Evolutionary conservation across 345 rosid genomes (phyloP).

Genomic region (Citrus hindsii): DNA sequence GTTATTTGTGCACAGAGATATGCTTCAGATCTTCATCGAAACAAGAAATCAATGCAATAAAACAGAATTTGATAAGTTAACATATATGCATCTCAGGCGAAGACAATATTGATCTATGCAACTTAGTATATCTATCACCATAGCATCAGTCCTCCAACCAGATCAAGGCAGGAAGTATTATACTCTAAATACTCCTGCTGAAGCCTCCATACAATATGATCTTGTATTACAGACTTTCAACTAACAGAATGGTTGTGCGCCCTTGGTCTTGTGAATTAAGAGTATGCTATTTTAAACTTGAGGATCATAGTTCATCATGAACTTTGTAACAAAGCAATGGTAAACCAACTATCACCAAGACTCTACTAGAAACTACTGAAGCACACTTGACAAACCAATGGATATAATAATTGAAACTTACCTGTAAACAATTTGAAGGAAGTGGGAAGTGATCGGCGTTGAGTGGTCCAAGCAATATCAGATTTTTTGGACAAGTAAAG

Average conservation of each 20-base stretch:
- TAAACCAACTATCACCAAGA: background rate
- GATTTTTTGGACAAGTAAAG: slow-evolving; percentile 88
- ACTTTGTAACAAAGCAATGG: background rate
- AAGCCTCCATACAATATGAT: background rate
- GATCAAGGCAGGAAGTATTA: background rate
- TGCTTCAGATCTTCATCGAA: background rate
- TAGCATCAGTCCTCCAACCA: background rate
- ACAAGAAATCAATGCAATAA: background rate
- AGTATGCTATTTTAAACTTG: background rate
- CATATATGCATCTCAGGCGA: background rate
- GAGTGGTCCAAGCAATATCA: slow-evolving; percentile 81
- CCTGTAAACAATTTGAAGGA: slow-evolving; percentile 89
- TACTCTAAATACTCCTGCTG: background rate
- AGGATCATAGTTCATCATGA: background rate
- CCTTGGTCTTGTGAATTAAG: background rate
- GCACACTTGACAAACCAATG: background rate
- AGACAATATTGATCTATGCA: background rate
- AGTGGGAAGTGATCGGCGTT: slow-evolving; percentile 84
- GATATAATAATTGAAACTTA: slow-evolving; percentile 20
- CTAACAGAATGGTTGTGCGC: background rate
- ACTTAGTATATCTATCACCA: background rate
- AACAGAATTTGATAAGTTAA: background rate
- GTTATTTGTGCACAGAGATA: background rate
- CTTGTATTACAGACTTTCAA: background rate
- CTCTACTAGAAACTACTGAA: background rate